phyloP scores from a whole-genome alignment of 768 basidiomycete genomes.

The Mycena epipterygia region DNA sequence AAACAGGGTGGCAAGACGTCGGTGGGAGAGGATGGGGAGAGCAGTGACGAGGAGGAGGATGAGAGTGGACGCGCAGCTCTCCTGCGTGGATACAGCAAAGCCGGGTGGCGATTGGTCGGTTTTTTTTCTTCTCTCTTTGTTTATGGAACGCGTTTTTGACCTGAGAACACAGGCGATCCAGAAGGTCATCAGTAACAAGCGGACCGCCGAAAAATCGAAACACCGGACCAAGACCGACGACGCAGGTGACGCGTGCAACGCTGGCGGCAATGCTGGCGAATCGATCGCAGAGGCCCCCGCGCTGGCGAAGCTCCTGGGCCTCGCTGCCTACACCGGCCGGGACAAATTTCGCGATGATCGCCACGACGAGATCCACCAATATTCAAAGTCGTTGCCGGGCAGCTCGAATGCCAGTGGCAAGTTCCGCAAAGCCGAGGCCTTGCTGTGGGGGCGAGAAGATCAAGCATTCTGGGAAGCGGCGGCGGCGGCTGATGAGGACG shows the following conservation, averaged over 20 bases:
- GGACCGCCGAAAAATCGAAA: background rate
- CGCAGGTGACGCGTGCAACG: too few relatives aligned
- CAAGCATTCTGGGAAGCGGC: constrained; percentile 2
- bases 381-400: constrained; percentile 4
- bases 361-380: constrained; percentile 1
- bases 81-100: too few relatives aligned
- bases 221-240: background rate
- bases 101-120: too few relatives aligned
- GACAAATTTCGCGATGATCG: too few relatives aligned
- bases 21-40: too few relatives aligned
- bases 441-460: constrained; percentile 18
- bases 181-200: background rate
- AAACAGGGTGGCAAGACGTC: too few relatives aligned
- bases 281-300: background rate
- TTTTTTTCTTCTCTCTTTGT: too few relatives aligned
- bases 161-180: background rate
- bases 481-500: constrained; percentile 1
- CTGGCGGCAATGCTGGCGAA: background rate
- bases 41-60: too few relatives aligned
- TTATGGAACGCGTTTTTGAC: too few relatives aligned
- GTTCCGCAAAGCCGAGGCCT: too few relatives aligned
- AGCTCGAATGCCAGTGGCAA: constrained; percentile 12
- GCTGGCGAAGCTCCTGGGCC: background rate
- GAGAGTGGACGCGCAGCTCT: too few relatives aligned
- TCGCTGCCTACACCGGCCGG: too few relatives aligned